These are phyloP conservation scores for Alternaria burnsii DNA, from an alignment of 2,329 filamentous ascomycete genomes.

Conservation along the genomic window DNA sequence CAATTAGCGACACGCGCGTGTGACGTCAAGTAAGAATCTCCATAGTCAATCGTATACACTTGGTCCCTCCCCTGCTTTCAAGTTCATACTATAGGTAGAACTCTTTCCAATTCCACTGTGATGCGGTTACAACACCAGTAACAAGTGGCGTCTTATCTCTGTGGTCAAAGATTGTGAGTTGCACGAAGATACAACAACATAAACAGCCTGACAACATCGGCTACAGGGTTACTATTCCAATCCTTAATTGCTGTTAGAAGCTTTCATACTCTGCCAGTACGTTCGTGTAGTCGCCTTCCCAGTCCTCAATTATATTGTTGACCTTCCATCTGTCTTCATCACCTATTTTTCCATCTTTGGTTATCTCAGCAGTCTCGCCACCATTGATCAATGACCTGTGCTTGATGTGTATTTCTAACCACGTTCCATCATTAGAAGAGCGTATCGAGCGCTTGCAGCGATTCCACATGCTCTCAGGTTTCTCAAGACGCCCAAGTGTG, in stretches of 20 bases:
- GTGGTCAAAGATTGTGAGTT: too few species aligned
- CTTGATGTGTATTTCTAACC: not conserved
- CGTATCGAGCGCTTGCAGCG: conserved; percentile 6
- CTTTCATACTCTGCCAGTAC: not conserved
- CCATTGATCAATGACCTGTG: conserved; percentile 1
- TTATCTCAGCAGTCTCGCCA: not conserved
- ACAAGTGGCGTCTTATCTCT: too few species aligned
- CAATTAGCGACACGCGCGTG: not conserved
- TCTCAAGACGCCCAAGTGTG: conserved; percentile 6
- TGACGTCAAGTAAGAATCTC: not conserved
- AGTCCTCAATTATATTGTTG: not conserved
- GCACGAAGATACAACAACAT: too few species aligned
- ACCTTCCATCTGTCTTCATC: not conserved
- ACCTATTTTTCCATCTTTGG: not conserved
- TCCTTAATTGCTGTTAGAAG: not conserved
- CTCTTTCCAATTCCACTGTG: not conserved
- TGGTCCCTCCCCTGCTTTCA: not conserved
- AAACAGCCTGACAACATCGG: not conserved
- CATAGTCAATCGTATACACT: not conserved
- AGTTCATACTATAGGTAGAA: not conserved
- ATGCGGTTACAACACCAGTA: too few species aligned
- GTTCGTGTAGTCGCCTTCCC: conserved; percentile 2
- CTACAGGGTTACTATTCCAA: not conserved
- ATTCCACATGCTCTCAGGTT: conserved; percentile 1
- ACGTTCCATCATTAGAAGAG: not conserved